Evolutionary conservation across 2,329 filamentous ascomycete genomes (phyloP), one percentile per base, ranked within the genome.

Genomic region (Leptodontidium sp.): DNA sequence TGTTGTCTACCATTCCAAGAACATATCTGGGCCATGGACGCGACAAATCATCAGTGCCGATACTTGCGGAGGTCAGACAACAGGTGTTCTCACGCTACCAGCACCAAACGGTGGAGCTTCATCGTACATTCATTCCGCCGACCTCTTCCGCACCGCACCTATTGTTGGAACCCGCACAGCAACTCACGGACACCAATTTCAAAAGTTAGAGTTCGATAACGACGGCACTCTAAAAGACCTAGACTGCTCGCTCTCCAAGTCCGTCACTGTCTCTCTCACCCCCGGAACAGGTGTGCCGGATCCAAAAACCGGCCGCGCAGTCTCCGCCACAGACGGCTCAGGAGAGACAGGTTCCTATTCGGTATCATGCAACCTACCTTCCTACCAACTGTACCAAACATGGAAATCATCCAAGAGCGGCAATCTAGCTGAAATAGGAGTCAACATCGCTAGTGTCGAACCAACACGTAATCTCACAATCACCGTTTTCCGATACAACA

Each of bases 21-120:
- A 47, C 1, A 65, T 75, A 12, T 47, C 67, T 6, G 72, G 73
- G 7, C 71, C 74, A 2, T 75, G 74, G 74, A 64, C 24, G 29
- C 67, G 74, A 6, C 72, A 76, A 57, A 75, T 73, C 7, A 72
- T 75, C 50, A 72, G 70, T 47, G 47, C 50, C 2, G 71, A 75
- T 65, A 76, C 73, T 40, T 76, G 73, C 38, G 70, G 72, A 14
- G 72, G 74, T 1, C 75, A 75, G 70, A 66, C 64, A 8, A 72
- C 64, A 21, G 68, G 70, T 5, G 74, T 75, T 32, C 65, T 75
- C 0, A 67, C 68, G 15, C 64, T 75, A 3, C 73, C 71, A 0
- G 68, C 67, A 6, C 66, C 69, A 11, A 32, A 59, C 0, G 67
- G 64, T n/a, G 67, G 68, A 12, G 14, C 45, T 35, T 50, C 68